Percentiles rank a stretch among this genome's conserved stretches.
Evolutionary conservation across 2,329 filamentous ascomycete species (phyloP).

Genomic region (Knufia fluminis): DNA sequence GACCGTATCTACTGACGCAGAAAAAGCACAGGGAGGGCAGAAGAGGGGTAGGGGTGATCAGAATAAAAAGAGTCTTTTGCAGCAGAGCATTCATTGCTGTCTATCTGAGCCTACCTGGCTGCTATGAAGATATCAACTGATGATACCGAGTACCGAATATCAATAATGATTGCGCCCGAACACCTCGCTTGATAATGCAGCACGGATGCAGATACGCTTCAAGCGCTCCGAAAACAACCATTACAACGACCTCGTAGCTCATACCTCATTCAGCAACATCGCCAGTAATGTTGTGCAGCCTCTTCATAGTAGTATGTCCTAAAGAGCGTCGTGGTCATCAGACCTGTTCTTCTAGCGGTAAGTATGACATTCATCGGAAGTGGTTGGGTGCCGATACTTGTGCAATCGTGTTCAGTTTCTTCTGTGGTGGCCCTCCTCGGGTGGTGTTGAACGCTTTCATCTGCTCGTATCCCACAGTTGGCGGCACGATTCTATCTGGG

Average conservation of each 20-base stretch:
- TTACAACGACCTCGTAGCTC: not conserved
- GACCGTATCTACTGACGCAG: no score
- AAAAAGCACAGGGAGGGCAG: no score
- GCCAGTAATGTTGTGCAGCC: not conserved
- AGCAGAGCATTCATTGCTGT: not conserved
- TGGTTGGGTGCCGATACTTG: not conserved
- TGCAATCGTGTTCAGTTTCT: not conserved
- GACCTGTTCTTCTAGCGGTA: not conserved
- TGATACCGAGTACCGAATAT: not conserved
- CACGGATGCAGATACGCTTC: not conserved
- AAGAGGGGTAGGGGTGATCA: no score
- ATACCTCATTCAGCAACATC: not conserved
- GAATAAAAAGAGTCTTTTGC: not conserved
- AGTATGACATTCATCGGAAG: not conserved
- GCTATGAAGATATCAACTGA: not conserved
- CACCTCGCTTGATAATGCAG: conserved; percentile 8
- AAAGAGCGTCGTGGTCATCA: not conserved
- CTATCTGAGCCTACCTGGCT: not conserved
- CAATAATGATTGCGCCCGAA: not conserved
- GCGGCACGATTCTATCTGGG: not conserved
- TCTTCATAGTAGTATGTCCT: not conserved
- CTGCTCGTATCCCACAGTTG: not conserved
- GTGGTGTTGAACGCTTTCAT: conserved; percentile 7
- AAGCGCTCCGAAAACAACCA: not conserved
- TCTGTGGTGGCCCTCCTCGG: not conserved